Base-by-base conservation (phyloP, 345 rosid genomes). In the Ricinus communis region DNA sequence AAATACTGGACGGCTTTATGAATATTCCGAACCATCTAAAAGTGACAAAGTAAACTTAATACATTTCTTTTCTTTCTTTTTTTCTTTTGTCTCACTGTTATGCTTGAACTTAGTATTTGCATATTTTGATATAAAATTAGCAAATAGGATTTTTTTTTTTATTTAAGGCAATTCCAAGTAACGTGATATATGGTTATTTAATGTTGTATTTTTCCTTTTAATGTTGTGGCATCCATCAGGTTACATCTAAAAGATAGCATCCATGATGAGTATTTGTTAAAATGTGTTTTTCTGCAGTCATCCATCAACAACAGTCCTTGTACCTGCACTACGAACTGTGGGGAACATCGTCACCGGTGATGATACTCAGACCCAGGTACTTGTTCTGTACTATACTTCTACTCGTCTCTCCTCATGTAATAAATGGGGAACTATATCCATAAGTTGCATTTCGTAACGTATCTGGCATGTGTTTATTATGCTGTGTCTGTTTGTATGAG, bases 321-420 rank as follows among this genome's bases (percentile, higher is more conserved):
- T 91, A 68, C 95, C 97, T 72, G 97, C 97, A 33, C 91, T 91
- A 64, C 87, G 92, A 58, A 87, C 92, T 18, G 87, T 86, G 46
- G 97, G 97, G 58, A 91, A 91, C 72, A 87, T 89, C 13, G 97
- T 91, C 38, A 89, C 95, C 2, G 97, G 95, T 59, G 95, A 91
- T 75, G 97, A 91, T 80, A 75, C 85, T 79, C 97, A 91, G 79
- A 91, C 97, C 65, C 97, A 91, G 93, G 97, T 91, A 76, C 41
- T 57, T 67, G 45, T 61, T 45, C n/a, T 54, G 36, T 45, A 15
- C 47, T 54, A 15, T 62, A 50, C 61, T 41, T 14, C 62, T 22
- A 45, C 46, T 38, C 28, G 2, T 54, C 24, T 54, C 22, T 43
- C 1, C 3, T 5, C 64, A 60, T 8, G 24, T 25, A 31, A 8